Base-by-base conservation (phyloP, 2,329 filamentous ascomycete species). In the Colletotrichum gigasporum region DNA sequence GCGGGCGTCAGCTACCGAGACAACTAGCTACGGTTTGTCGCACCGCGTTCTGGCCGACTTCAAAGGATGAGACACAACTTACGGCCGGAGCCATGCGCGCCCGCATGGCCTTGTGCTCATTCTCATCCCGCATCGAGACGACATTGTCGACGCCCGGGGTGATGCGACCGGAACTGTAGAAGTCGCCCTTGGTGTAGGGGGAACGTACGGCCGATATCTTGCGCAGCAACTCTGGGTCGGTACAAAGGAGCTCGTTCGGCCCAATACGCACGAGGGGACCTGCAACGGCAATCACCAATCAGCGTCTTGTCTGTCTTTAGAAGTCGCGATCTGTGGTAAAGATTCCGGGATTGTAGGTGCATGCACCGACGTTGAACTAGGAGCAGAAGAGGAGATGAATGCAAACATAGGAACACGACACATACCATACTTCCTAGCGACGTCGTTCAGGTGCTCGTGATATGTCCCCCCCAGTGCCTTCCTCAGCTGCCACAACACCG, bases 61-160 rank as follows among this genome's bases (percentile, higher is more conserved):
- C 14, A 14, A 35, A 50, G 11, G n/a, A 4, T 10, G 18, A 39
- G 22, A 35, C 20, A 22, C 14, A 16, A 10, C 79, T 62, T 72
- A 80, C 80, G 18, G 78, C 80, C 2, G 78, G 73, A 4, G 77
- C 74, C 79, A 83, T 81, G 61, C 81, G 78, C 18, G 77, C 75
- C n/a, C 80, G 72, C 67, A 82, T 76, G 5, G 71, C 71, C 37
- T 72, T 72, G 63, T 80, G 79, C 52, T 72, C 71, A 2, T 66
- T 63, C 26, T 79, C 76, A 32, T 78, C 68, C 26, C 74, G 72
- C 65, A 75, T 65, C 2, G 76, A 78, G 35, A 78, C 71, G 26
- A 78, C 68, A 26, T 75, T 78, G 65, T 78, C 73, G 35, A 75
- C 69, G 26, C 70, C 74, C 5, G 76, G 76, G 18, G 75, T 71